A percentile compares a stretch with the other conserved stretches of the same genome.
Evolutionary conservation across 331 rosid species (phyloP).

Genomic region (Rosa hybrid): DNA sequence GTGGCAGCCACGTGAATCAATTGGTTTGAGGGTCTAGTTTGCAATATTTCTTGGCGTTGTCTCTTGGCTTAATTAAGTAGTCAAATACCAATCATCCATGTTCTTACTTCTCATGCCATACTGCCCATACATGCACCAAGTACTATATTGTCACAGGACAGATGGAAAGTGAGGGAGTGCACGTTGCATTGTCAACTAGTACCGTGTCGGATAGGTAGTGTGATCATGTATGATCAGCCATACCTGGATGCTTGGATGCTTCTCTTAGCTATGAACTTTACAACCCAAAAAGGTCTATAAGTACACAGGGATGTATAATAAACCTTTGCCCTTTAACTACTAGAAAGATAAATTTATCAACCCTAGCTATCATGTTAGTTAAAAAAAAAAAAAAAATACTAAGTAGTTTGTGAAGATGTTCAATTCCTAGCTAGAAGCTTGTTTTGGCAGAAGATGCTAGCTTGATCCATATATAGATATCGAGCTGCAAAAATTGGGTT

Average conservation of each 20-base stretch:
- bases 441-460: too few species aligned
- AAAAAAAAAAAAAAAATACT: too few species aligned
- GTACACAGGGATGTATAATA: conserved; percentile 3
- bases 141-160: conserved; percentile 32
- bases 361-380: too few species aligned
- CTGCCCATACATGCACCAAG: background rate
- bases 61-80: background rate
- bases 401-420: too few species aligned
- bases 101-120: background rate
- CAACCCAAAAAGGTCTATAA: conserved; percentile 34
- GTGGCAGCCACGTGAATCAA: background rate
- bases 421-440: too few species aligned
- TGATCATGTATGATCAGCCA: background rate
- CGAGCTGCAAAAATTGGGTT: too few species aligned
- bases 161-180: conserved; percentile 46
- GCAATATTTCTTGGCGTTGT: background rate
- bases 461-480: too few species aligned
- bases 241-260: conserved; percentile 14
- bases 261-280: conserved; percentile 50
- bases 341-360: background rate
- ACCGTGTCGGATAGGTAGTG: conserved; percentile 31
- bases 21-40: background rate
- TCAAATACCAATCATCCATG: conserved; percentile 1
- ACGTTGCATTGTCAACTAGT: conserved; percentile 57
- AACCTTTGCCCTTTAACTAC: background rate